phyloP scores from a whole-genome alignment of 73 alveolate species.

The Paramecium biaurelia region DNA sequence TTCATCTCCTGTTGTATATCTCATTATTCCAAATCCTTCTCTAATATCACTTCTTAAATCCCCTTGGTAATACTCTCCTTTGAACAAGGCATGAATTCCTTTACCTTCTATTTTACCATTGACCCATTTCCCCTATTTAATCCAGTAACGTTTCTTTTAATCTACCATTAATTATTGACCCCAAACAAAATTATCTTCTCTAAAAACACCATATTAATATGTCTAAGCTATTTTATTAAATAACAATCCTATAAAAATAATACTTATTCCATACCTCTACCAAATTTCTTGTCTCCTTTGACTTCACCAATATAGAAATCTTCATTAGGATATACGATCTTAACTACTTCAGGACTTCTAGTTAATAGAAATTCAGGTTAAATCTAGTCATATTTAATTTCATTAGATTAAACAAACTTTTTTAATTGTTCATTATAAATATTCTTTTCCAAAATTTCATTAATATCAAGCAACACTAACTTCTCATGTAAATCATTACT shows the following conservation, averaged over 20 bases:
- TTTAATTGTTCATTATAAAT: not conserved
- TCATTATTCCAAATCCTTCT: constrained; percentile 53
- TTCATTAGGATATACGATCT: constrained; percentile 4
- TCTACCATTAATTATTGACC: not conserved
- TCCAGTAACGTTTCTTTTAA: not conserved
- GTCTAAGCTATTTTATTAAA: not conserved
- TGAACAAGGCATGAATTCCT: not conserved
- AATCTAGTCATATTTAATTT: not conserved
- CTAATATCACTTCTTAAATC: constrained; percentile 46
- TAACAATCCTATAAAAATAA: not conserved
- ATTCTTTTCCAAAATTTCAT: not conserved
- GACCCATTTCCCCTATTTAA: not conserved
- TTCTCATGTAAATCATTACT: not conserved
- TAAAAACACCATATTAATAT: not conserved
- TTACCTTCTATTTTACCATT: constrained; percentile 18
- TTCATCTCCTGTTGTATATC: constrained; percentile 59
- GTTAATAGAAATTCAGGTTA: not conserved
- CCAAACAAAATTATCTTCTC: constrained; percentile 1
- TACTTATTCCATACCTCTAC: not conserved
- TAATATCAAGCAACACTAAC: not conserved
- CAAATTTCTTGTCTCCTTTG: not conserved
- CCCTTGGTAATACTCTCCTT: constrained; percentile 27
- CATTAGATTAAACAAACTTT: not conserved
- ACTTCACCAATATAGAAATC: constrained; percentile 15
- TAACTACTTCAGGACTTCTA: not conserved